Conservation (phyloP, 129 eudicot species). For the Dittrichia graveolens region DNA sequence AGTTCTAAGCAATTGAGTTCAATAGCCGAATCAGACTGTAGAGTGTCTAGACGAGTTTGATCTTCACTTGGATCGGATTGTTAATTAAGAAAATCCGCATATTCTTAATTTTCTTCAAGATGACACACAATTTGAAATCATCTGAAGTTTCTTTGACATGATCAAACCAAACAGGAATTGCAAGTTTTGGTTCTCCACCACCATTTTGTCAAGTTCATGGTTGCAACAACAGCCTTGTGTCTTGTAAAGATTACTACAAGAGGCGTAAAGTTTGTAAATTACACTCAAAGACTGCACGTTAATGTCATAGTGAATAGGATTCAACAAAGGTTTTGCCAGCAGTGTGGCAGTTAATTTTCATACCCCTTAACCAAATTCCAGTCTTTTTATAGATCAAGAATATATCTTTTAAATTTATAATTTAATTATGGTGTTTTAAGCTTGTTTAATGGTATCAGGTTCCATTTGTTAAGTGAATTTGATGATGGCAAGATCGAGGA, state of each 20-base stretch:
- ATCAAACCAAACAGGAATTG: conserved; percentile 42
- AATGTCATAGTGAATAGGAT: conserved; percentile 73
- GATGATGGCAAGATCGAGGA: conserved; percentile 83
- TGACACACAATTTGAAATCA: conserved; percentile 28
- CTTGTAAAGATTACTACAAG: conserved; percentile 69
- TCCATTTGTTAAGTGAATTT: conserved; percentile 60
- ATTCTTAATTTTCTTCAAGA: conserved; percentile 11
- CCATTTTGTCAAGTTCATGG: conserved; percentile 73
- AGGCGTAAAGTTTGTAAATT: conserved; percentile 82
- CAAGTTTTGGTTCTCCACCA: conserved; percentile 33
- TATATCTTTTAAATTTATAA: neutral
- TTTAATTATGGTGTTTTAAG: conserved; percentile 4
- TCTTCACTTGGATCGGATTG: conserved; percentile 45
- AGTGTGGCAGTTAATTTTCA: conserved; percentile 72
- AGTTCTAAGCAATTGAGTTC: conserved; percentile 52
- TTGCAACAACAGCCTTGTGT: conserved; percentile 65
- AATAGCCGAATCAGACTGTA: conserved; percentile 27
- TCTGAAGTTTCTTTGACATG: conserved; percentile 32
- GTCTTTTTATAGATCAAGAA: conserved; percentile 4
- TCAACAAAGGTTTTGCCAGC: conserved; percentile 91
- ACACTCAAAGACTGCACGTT: conserved; percentile 75
- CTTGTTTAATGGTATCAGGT: conserved; percentile 36
- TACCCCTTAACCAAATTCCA: conserved; percentile 19
- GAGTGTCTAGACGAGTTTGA: conserved; percentile 49
- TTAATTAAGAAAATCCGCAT: conserved; percentile 36